Evolutionary conservation across 176 grass and related monocot genomes (phyloP).

Genomic region (Eleusine indica): DNA sequence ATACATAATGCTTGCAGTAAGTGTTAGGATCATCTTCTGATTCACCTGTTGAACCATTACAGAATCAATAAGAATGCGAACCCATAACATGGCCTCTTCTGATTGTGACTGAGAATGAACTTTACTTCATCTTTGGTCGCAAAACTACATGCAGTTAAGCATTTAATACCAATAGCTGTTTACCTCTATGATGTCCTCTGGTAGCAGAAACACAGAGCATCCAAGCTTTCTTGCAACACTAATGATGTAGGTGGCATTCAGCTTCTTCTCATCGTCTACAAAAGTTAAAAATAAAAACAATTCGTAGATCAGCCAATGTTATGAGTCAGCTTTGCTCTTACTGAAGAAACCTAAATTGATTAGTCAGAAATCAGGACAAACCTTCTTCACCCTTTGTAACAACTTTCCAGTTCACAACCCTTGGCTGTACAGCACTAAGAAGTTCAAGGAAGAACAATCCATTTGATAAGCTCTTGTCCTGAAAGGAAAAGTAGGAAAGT

Average conservation of each 20-base stretch:
- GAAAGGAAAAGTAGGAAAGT: slow-evolving; percentile 41
- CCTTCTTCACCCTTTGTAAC: slow-evolving; percentile 90
- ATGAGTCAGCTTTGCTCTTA: neutral
- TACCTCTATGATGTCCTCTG: slow-evolving; percentile 99
- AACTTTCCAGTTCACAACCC: slow-evolving; percentile 92
- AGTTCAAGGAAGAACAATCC: slow-evolving; percentile 95
- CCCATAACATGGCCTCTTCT: neutral
- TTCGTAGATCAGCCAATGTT: slow-evolving; percentile 12
- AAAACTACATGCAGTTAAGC: slow-evolving; percentile 5
- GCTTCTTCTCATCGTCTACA: slow-evolving; percentile 84
- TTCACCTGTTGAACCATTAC: slow-evolving; percentile 69
- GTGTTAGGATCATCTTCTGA: slow-evolving; percentile 97
- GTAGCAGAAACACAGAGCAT: slow-evolving; percentile 93
- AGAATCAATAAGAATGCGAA: slow-evolving; percentile 20
- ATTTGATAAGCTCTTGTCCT: slow-evolving; percentile 89
- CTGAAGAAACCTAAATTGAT: slow-evolving; percentile 10
- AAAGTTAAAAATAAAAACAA: slow-evolving; percentile 26
- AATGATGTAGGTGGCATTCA: slow-evolving; percentile 98
- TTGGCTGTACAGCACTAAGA: slow-evolving; percentile 86
- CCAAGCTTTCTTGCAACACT: slow-evolving; percentile 93
- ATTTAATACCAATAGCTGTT: slow-evolving; percentile 36
- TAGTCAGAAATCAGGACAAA: slow-evolving; percentile 37
- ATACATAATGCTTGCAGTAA: slow-evolving; percentile 95
- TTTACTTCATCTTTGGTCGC: neutral
- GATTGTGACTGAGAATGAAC: neutral